These are phyloP conservation scores for Globisporangium okanoganense DNA, from an alignment of 352 stramenopile species.

Conservation along the genomic window DNA sequence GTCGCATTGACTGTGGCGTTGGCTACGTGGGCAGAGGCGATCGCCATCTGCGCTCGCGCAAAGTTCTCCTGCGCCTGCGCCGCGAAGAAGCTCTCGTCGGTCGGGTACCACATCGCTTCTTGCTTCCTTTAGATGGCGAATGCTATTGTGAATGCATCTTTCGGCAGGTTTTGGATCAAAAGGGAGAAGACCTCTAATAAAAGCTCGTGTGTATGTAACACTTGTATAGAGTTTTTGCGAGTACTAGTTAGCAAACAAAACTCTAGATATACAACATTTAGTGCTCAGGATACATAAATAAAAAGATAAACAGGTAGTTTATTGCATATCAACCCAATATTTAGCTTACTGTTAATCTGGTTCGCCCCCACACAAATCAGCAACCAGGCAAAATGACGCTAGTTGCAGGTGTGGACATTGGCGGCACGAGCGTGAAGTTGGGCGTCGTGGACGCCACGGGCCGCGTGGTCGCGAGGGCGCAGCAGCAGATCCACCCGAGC, in stretches of 20 bases:
- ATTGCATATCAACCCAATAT: too few relatives aligned
- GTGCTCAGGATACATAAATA: too few relatives aligned
- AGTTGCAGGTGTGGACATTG: slow-evolving; percentile 70
- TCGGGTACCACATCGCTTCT: slow-evolving; percentile 12
- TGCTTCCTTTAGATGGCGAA: neutral
- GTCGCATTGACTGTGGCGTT: neutral
- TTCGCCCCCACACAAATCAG: neutral
- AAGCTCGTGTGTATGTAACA: neutral
- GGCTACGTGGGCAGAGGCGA: neutral
- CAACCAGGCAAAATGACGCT: slow-evolving; percentile 17
- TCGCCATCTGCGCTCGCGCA: neutral
- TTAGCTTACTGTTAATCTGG: too few relatives aligned
- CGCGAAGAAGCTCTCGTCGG: slow-evolving; percentile 15
- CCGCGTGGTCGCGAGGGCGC: slow-evolving; percentile 37
- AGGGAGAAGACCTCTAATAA: neutral
- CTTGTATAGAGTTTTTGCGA: neutral
- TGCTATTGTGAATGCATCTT: neutral
- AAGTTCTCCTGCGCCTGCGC: slow-evolving; percentile 11
- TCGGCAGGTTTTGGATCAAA: neutral
- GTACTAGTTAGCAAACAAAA: too few relatives aligned
- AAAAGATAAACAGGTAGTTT: too few relatives aligned
- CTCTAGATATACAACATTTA: too few relatives aligned
- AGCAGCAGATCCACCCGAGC: slow-evolving; percentile 37
- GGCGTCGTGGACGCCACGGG: slow-evolving; percentile 53
- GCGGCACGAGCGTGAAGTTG: slow-evolving; percentile 69